phyloP scores from a whole-genome alignment of 805 yeast genomes.

The Pichia scutulata region DNA sequence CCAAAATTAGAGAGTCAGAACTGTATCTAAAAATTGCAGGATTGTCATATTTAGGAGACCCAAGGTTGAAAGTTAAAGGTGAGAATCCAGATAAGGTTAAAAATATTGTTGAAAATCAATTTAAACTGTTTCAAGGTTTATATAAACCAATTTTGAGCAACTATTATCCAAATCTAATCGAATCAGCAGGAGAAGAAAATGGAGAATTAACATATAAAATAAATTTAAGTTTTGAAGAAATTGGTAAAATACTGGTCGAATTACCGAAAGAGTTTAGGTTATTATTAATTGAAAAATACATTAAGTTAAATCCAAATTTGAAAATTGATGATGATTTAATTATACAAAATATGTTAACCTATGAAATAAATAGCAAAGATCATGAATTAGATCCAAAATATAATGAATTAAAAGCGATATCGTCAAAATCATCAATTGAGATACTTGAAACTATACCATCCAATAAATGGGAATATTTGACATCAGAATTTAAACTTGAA shows the following conservation, averaged over 20 bases:
- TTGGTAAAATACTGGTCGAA: conserved; percentile 36
- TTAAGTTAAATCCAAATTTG: conserved; percentile 17
- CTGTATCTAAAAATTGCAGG: conserved; percentile 72
- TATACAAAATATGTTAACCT: not conserved
- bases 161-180: conserved; percentile 30
- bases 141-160: conserved; percentile 58
- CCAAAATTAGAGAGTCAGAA: conserved; percentile 31
- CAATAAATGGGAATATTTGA: conserved; percentile 29
- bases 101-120: conserved; percentile 79
- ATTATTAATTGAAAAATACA: conserved; percentile 28
- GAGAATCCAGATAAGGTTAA: conserved; percentile 85
- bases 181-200: conserved; percentile 12
- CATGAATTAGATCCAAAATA: not conserved
- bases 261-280: conserved; percentile 45
- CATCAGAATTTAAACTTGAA: conserved; percentile 16
- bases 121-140: conserved; percentile 55
- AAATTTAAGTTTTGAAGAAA: conserved; percentile 28
- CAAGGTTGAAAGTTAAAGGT: conserved; percentile 76
- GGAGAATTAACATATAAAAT: conserved; percentile 18
- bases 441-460: conserved; percentile 18
- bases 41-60: conserved; percentile 84
- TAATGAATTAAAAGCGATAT: conserved; percentile 3
- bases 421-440: conserved; percentile 17
- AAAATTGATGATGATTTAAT: conserved; percentile 6
- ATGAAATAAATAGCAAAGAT: not conserved